Base-by-base conservation (phyloP, 805 yeast species). In the Wickerhamomyces chambardii region DNA sequence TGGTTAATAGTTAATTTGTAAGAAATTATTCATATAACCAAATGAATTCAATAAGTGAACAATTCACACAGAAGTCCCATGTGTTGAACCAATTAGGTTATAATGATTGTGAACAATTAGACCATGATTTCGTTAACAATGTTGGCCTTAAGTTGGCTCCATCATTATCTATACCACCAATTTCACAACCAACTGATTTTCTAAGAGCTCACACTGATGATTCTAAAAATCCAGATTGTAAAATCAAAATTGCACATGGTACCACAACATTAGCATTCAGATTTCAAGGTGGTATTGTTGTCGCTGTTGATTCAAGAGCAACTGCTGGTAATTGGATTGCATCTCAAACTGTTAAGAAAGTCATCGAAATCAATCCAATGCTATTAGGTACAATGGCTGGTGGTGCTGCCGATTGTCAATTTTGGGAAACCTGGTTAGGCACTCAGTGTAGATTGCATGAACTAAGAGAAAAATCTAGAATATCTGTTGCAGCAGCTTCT, bases 391-490 rank as follows among this genome's bases (percentile, higher is more conserved):
- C 98, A 16, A 79, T 92, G 96, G 98, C 98, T 25, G 98, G 98
- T 64, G 97, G 97, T 67, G 98, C 98, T 33, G 97, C 97, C 24
- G 98, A 92, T 64, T 92, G 98, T 70, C 98, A 92, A 61, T 92
- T 70, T 63, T 92, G 98, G 98, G 97, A 92, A 64, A 85, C 97
- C 27, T 92, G 97, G 97, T 72, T 92, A 41, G 98, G 98, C 43
- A 68, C 95, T 15, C 97, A 92, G 63, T 90, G 97, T 66, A 71
- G 98, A 53, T 64, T 92, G 51, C 95, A 89, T 59, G 98, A 92
- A 60, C 71, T 92, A 52, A 75, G 95, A 56, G 92, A 90, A 59
- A 89, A 90, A 63, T 90, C 87, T 63, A 75, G 98, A 50, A 92
- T 92, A 46, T 77, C 92, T 5, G 97, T 90, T 28, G 92, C 96